Conservation (phyloP, 2,329 filamentous ascomycete species). For the Fusarium irregulare region DNA sequence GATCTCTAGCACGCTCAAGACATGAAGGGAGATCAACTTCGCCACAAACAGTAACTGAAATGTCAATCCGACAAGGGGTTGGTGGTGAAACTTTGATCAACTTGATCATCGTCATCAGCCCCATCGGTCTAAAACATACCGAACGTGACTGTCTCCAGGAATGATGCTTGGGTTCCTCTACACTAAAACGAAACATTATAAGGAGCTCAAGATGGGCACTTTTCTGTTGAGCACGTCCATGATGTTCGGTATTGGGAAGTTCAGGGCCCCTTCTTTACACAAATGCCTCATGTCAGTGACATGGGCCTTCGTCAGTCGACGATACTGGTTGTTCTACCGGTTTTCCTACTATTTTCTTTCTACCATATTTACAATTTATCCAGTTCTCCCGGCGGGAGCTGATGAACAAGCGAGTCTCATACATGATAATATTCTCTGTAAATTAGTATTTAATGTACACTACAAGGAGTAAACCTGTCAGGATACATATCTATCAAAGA, state of each 20-base stretch:
- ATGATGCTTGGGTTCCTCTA: neutral
- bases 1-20: conserved; percentile 47
- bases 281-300: conserved; percentile 30
- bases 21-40: conserved; percentile 22
- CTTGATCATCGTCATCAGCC: conserved; percentile 20
- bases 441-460: conserved; percentile 35
- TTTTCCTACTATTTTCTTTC: neutral
- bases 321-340: conserved; percentile 33
- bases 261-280: neutral
- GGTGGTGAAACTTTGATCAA: conserved; percentile 23
- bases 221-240: neutral
- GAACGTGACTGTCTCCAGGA: neutral
- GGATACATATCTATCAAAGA: conserved; percentile 1
- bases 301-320: conserved; percentile 36
- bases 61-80: conserved; percentile 5
- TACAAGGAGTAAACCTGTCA: conserved; percentile 10
- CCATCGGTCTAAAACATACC: conserved; percentile 13
- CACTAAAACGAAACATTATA: conserved; percentile 12
- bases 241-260: neutral
- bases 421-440: conserved; percentile 36
- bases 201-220: neutral
- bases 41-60: conserved; percentile 1
- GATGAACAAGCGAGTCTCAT: conserved; percentile 13
- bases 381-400: conserved; percentile 27
- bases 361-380: neutral